Percentiles rank a stretch among this genome's conserved stretches.
phyloP scores from a whole-genome alignment of 1,139 yeast species.

The Eremothecium sinecaudum region DNA sequence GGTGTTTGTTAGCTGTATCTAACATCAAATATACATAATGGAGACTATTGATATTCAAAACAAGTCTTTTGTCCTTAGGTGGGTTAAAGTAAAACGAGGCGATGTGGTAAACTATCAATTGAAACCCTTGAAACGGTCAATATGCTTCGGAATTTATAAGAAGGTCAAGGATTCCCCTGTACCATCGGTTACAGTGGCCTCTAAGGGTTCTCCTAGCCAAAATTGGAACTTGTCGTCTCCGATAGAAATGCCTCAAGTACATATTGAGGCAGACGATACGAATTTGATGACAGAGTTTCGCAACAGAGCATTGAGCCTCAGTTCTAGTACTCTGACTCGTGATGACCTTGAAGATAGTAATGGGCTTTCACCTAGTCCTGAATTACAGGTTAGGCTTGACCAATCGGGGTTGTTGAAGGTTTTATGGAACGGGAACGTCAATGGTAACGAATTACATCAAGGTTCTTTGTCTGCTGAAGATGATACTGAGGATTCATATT shows the following conservation, averaged over 20 bases:
- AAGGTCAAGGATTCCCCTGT: conserved; percentile 18
- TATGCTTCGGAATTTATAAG: conserved; percentile 38
- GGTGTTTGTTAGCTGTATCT: too few relatives aligned
- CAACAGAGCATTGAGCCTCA: not conserved
- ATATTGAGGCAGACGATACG: conserved; percentile 1
- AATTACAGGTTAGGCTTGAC: conserved; percentile 6
- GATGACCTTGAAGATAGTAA: conserved; percentile 1
- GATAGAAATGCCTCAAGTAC: conserved; percentile 2
- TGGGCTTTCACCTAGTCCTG: not conserved
- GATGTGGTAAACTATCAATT: conserved; percentile 68
- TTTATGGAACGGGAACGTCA: conserved; percentile 39
- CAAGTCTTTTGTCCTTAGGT: conserved; percentile 78
- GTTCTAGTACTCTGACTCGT: conserved; percentile 1
- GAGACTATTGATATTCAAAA: conserved; percentile 86
- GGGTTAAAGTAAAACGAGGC: conserved; percentile 72
- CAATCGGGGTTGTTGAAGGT: conserved; percentile 34
- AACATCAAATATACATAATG: too few relatives aligned
- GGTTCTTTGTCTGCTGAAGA: conserved; percentile 50
- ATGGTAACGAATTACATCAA: conserved; percentile 49
- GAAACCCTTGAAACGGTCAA: conserved; percentile 76
- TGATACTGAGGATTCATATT: conserved; percentile 40
- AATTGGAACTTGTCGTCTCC: conserved; percentile 1
- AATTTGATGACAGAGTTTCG: conserved; percentile 4
- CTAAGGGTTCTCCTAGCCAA: not conserved
- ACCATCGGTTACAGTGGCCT: conserved; percentile 3